A percentile compares a stretch with the other conserved stretches of the same genome.
Conservation (phyloP, 192 early-diverging fungal genomes). For the Coemansia sp. region DNA sequence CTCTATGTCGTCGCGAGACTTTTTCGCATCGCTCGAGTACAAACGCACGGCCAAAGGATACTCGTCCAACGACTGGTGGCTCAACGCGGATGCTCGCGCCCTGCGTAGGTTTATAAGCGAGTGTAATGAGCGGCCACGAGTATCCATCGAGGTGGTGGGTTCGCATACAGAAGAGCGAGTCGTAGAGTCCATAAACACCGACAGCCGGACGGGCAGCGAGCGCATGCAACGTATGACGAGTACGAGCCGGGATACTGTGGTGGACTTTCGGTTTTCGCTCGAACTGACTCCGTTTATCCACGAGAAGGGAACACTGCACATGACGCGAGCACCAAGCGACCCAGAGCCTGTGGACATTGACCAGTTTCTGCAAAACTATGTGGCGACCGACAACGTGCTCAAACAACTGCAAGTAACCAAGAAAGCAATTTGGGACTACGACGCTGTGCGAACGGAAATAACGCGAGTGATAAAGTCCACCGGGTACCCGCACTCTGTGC, state of each 20-base stretch:
- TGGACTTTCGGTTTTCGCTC: slow-evolving; percentile 43
- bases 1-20: slow-evolving; percentile 36
- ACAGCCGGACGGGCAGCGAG: background rate
- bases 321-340: slow-evolving; percentile 9
- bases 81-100: slow-evolving; percentile 38
- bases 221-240: background rate
- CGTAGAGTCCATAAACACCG: slow-evolving; percentile 3
- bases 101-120: slow-evolving; percentile 40
- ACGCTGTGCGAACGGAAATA: slow-evolving; percentile 31
- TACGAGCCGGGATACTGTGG: slow-evolving; percentile 27
- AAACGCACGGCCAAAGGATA: slow-evolving; percentile 44
- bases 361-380: slow-evolving; percentile 31
- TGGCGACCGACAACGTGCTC: slow-evolving; percentile 28
- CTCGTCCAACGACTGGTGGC: slow-evolving; percentile 42
- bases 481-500: slow-evolving; percentile 47
- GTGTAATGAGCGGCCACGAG: slow-evolving; percentile 44
- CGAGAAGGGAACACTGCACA: slow-evolving; percentile 38
- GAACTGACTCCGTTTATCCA: slow-evolving; percentile 51
- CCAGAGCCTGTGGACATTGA: slow-evolving; percentile 42
- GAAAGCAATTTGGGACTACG: slow-evolving; percentile 55
- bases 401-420: slow-evolving; percentile 47
- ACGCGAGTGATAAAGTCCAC: slow-evolving; percentile 12
- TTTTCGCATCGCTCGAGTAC: slow-evolving; percentile 46
- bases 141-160: slow-evolving; percentile 33
- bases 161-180: slow-evolving; percentile 29